Evolutionary conservation across 164 flowering plant genomes (phyloP).

Genomic region (Macadamia tetraphylla): DNA sequence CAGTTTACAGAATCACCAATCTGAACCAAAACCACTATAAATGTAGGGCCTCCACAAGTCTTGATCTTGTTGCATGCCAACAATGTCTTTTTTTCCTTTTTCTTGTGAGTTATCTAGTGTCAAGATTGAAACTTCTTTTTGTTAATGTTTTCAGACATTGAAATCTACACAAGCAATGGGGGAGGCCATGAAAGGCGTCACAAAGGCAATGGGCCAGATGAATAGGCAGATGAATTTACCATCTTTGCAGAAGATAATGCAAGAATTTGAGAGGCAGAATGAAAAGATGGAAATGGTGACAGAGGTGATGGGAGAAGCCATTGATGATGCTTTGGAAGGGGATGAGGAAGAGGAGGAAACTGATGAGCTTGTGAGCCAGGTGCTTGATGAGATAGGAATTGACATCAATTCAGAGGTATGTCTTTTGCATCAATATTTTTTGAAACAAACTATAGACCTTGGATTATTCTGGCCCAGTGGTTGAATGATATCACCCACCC

Average conservation of each 20-base stretch:
- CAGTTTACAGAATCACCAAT: no score
- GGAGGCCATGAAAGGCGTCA: constrained; percentile 88
- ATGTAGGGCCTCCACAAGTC: no score
- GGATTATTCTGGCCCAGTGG: no score
- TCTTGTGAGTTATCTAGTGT: not conserved
- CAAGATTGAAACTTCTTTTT: not conserved
- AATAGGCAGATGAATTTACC: constrained; percentile 68
- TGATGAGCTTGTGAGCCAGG: constrained; percentile 70
- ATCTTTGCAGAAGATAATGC: constrained; percentile 42
- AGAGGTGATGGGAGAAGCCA: constrained; percentile 79
- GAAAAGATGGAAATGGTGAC: constrained; percentile 73
- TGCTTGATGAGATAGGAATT: constrained; percentile 78
- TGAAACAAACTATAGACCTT: no score
- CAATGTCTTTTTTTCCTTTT: no score
- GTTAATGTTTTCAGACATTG: constrained; percentile 23
- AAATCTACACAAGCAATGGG: constrained; percentile 66
- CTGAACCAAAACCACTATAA: no score
- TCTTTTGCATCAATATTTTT: not conserved
- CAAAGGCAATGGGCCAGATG: constrained; percentile 70
- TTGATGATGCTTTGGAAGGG: constrained; percentile 81
- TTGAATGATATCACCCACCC: no score
- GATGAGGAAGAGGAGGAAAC: constrained; percentile 87
- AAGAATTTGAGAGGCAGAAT: constrained; percentile 40
- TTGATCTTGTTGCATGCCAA: no score
- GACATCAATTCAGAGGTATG: constrained; percentile 64